A percentile compares a stretch with the other conserved stretches of the same genome.
These are phyloP conservation scores for Annulohypoxylon nitens DNA, from an alignment of 495 filamentous ascomycete species.

Conservation along the genomic window DNA sequence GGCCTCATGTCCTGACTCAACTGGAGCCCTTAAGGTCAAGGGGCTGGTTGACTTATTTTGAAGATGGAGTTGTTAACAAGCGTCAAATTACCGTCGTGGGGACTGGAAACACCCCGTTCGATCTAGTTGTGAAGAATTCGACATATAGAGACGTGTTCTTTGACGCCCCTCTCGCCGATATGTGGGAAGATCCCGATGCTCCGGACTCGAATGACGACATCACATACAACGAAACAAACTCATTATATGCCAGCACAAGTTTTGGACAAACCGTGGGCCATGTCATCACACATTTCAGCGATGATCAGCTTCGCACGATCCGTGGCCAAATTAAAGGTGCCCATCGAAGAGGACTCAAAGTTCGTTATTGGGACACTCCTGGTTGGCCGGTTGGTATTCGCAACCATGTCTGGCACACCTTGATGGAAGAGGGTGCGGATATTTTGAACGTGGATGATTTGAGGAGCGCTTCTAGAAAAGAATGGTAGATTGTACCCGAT, in stretches of 20 bases:
- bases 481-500: conserved; percentile 49
- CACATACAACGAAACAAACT: conserved; percentile 62
- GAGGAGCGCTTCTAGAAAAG: conserved; percentile 48
- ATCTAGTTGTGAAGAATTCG: conserved; percentile 62
- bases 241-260: conserved; percentile 67
- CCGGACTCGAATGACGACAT: conserved; percentile 30
- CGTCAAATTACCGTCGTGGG: conserved; percentile 82
- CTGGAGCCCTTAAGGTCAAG: conserved; percentile 73
- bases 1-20: conserved; percentile 69
- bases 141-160: conserved; percentile 74
- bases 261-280: conserved; percentile 61
- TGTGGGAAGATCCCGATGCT: conserved; percentile 54
- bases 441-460: conserved; percentile 86
- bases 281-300: conserved; percentile 60
- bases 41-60: conserved; percentile 70
- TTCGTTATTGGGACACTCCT: conserved; percentile 84
- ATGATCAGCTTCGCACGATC: conserved; percentile 70
- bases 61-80: conserved; percentile 63
- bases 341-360: conserved; percentile 75
- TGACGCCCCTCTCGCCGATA: conserved; percentile 69
- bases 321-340: conserved; percentile 76
- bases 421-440: conserved; percentile 78
- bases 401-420: conserved; percentile 78
- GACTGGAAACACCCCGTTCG: conserved; percentile 82
- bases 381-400: conserved; percentile 79